These are phyloP conservation scores for Diplocarpon rosae DNA, from an alignment of 2,329 filamentous ascomycete species.

Conservation along the genomic window DNA sequence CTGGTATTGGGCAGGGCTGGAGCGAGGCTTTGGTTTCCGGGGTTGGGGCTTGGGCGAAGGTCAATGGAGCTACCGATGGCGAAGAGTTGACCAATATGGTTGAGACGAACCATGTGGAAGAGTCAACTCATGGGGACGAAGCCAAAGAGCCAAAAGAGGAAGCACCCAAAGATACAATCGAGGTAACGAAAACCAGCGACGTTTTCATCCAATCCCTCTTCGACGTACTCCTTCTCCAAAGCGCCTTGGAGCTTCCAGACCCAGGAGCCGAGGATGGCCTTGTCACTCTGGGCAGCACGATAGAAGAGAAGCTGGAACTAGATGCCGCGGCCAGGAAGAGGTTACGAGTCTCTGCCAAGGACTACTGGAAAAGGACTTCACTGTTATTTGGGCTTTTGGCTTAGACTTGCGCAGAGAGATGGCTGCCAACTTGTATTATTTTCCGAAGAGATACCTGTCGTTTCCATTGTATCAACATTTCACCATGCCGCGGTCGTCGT, in stretches of 20 bases:
- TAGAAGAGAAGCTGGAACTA: constrained; percentile 36
- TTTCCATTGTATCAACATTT: too few species aligned
- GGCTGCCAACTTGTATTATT: too few species aligned
- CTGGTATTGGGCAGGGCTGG: constrained; percentile 37
- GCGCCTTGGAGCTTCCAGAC: constrained; percentile 31
- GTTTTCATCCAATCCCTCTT: constrained; percentile 50
- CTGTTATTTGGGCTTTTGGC: constrained; percentile 70
- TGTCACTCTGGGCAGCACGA: constrained; percentile 32
- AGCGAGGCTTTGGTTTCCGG: constrained; percentile 11
- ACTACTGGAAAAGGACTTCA: constrained; percentile 76
- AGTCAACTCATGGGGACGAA: neutral
- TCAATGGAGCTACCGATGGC: neutral
- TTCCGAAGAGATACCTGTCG: too few species aligned
- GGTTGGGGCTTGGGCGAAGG: neutral
- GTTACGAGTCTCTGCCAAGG: constrained; percentile 51
- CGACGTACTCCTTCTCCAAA: constrained; percentile 42
- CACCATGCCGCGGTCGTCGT: too few species aligned
- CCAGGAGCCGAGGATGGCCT: constrained; percentile 32
- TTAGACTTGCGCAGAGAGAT: constrained; percentile 9
- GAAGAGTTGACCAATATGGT: neutral
- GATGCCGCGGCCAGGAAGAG: constrained; percentile 38
- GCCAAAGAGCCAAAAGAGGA: neutral
- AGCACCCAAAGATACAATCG: neutral
- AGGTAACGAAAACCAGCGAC: constrained; percentile 27
- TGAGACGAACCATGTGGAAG: neutral